Percentiles rank a stretch among this genome's conserved stretches.
Evolutionary conservation across 345 rosid genomes (phyloP).

Genomic region (Ricinus communis): DNA sequence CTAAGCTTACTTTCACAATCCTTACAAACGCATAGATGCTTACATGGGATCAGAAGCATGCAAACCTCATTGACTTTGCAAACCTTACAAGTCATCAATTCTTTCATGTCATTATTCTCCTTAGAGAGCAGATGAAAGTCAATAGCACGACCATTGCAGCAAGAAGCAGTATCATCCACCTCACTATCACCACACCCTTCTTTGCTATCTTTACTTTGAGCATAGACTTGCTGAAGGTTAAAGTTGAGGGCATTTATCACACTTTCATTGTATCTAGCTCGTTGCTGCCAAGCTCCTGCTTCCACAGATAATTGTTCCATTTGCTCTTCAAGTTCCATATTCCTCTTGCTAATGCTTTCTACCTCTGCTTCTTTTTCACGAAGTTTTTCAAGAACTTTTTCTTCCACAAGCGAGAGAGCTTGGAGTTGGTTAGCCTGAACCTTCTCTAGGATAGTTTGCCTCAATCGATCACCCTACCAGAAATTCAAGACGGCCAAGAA

Average conservation of each 20-base stretch:
- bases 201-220: slow-evolving; percentile 61
- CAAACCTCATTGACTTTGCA: slow-evolving; percentile 69
- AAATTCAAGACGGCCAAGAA: slow-evolving; percentile 10
- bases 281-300: slow-evolving; percentile 78
- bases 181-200: slow-evolving; percentile 95
- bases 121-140: slow-evolving; percentile 52
- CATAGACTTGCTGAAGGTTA: slow-evolving; percentile 68
- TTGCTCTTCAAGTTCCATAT: slow-evolving; percentile 71
- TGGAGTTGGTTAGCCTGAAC: slow-evolving; percentile 58
- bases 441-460: slow-evolving; percentile 56
- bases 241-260: slow-evolving; percentile 61
- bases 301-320: slow-evolving; percentile 66
- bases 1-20: slow-evolving; percentile 82
- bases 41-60: slow-evolving; percentile 90
- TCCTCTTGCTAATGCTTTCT: slow-evolving; percentile 63
- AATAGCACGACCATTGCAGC: slow-evolving; percentile 57
- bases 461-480: slow-evolving; percentile 57
- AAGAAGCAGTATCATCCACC: slow-evolving; percentile 85
- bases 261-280: slow-evolving; percentile 68
- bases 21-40: slow-evolving; percentile 93
- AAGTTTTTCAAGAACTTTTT: slow-evolving; percentile 54
- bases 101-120: slow-evolving; percentile 38
- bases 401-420: slow-evolving; percentile 60
- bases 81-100: slow-evolving; percentile 64
- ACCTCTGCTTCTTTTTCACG: slow-evolving; percentile 72